These are phyloP conservation scores for Aspergillus felis DNA, from an alignment of 2,329 filamentous ascomycete genomes.

Conservation along the genomic window DNA sequence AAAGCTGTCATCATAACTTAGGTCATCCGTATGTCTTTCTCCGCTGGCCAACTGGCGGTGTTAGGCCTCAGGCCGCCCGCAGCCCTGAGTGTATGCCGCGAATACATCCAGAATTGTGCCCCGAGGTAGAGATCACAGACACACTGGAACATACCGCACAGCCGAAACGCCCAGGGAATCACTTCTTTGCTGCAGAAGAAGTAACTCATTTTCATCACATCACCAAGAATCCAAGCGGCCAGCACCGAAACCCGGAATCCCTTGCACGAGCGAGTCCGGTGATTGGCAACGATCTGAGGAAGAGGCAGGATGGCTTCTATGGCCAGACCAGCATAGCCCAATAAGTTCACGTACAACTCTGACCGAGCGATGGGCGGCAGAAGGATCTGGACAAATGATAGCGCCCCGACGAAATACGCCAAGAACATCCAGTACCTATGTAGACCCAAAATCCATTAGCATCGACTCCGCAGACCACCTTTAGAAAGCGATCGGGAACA, in stretches of 20 bases:
- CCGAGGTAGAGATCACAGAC: constrained; percentile 46
- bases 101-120: constrained; percentile 47
- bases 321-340: constrained; percentile 45
- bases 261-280: constrained; percentile 45
- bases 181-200: constrained; percentile 43
- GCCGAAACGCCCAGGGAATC: constrained; percentile 47
- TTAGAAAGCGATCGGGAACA: neutral
- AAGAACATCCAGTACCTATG: constrained; percentile 56
- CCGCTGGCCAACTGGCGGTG: constrained; percentile 25
- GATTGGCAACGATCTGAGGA: constrained; percentile 47
- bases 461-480: neutral
- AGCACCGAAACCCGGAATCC: constrained; percentile 48
- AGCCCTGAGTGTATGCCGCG: constrained; percentile 23
- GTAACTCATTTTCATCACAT: constrained; percentile 49
- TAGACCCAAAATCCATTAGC: neutral
- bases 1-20: constrained; percentile 13
- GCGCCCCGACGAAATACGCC: constrained; percentile 47
- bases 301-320: constrained; percentile 47
- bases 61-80: constrained; percentile 22
- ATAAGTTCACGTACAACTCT: constrained; percentile 39
- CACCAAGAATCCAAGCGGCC: constrained; percentile 46
- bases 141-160: constrained; percentile 49
- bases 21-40: constrained; percentile 39
- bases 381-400: constrained; percentile 53
- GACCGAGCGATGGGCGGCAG: constrained; percentile 46